Evolutionary conservation across 2,329 filamentous ascomycete genomes (phyloP).

Genomic region (Bipolaris oryzae): DNA sequence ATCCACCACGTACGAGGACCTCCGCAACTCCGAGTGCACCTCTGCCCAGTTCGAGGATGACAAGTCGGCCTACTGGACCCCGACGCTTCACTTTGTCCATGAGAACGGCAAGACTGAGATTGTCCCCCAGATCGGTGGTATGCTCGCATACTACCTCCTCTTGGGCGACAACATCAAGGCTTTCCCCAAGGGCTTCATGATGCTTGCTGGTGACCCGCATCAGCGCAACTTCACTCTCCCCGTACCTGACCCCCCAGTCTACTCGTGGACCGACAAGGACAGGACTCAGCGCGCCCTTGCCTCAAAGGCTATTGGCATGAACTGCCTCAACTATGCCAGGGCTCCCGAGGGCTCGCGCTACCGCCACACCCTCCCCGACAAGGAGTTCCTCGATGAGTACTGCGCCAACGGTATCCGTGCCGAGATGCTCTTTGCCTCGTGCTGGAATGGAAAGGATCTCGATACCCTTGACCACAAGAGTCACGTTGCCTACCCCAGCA

Average conservation of each 20-base stretch:
- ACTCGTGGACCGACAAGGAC: conserved; percentile 67
- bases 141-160: conserved; percentile 76
- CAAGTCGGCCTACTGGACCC: conserved; percentile 59
- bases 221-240: conserved; percentile 61
- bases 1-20: conserved; percentile 65
- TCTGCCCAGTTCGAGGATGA: conserved; percentile 62
- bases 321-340: conserved; percentile 82
- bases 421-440: conserved; percentile 76
- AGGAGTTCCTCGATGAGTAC: conserved; percentile 77
- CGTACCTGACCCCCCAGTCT: conserved; percentile 71
- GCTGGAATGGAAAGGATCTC: conserved; percentile 69
- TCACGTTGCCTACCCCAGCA: conserved; percentile 68
- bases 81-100: conserved; percentile 71
- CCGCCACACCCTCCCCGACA: conserved; percentile 81
- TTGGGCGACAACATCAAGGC: conserved; percentile 71
- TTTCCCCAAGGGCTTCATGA: conserved; percentile 74
- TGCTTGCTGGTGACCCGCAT: conserved; percentile 70
- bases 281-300: conserved; percentile 72
- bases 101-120: conserved; percentile 67
- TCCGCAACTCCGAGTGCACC: conserved; percentile 70
- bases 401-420: conserved; percentile 79
- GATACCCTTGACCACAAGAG: conserved; percentile 65
- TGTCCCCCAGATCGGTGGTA: conserved; percentile 63
- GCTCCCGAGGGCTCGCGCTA: conserved; percentile 74
- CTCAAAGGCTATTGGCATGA: conserved; percentile 90